phyloP scores from a whole-genome alignment of 2,329 filamentous ascomycete species.

The Aureobasidium lini region DNA sequence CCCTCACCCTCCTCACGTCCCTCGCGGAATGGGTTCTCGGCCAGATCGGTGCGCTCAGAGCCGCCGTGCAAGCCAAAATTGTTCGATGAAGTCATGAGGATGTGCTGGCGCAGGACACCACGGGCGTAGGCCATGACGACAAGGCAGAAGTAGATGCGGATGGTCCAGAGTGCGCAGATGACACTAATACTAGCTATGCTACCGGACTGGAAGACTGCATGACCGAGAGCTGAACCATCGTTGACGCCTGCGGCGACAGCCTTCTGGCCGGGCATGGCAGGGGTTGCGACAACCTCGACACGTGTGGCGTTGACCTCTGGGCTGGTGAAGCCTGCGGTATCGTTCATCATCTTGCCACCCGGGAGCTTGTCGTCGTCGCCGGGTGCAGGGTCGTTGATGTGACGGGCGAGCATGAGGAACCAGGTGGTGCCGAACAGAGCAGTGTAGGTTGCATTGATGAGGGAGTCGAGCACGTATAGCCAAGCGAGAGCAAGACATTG shows the following conservation, averaged over 20 bases:
- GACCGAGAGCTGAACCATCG: conserved; percentile 43
- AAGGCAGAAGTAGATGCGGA: conserved; percentile 76
- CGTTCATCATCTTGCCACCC: conserved; percentile 50
- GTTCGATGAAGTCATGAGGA: conserved; percentile 35
- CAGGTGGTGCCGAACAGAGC: conserved; percentile 73
- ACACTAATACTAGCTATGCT: conserved; percentile 70
- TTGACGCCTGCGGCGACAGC: conserved; percentile 40
- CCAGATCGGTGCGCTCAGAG: conserved; percentile 38
- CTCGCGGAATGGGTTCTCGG: conserved; percentile 62
- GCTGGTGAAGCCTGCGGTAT: conserved; percentile 58
- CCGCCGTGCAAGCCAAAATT: conserved; percentile 31
- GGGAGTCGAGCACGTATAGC: conserved; percentile 74
- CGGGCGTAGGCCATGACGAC: conserved; percentile 78
- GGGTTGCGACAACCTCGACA: conserved; percentile 47
- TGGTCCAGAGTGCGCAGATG: conserved; percentile 63
- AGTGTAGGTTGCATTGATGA: conserved; percentile 77
- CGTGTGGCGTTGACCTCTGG: conserved; percentile 51
- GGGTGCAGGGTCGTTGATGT: conserved; percentile 35
- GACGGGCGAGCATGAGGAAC: conserved; percentile 67
- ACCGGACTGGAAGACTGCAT: conserved; percentile 58
- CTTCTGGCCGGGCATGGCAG: conserved; percentile 44
- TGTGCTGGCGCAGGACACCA: conserved; percentile 64
- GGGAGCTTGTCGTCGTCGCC: conserved; percentile 29
- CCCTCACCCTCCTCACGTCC: conserved; percentile 69
- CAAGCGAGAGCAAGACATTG: conserved; percentile 76